Evolutionary conservation across 2,329 filamentous ascomycete species (phyloP).

Genomic region (Arachnomyces sp.): DNA sequence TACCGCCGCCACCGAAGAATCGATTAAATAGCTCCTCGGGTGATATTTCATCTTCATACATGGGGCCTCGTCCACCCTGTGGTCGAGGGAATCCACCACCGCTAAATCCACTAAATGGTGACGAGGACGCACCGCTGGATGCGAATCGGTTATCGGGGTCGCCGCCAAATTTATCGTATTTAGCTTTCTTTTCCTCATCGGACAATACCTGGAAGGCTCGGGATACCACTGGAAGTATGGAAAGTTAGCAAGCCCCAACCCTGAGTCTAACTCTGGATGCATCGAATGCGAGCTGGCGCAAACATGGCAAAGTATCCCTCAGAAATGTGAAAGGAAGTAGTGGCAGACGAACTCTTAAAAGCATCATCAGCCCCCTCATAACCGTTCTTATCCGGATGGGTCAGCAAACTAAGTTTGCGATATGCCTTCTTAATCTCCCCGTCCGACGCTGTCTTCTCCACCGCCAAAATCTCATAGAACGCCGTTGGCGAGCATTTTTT

Average conservation of each 20-base stretch:
- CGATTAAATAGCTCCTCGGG: conserved; percentile 95
- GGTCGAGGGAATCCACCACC: conserved; percentile 41
- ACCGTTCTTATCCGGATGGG: conserved; percentile 98
- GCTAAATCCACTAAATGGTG: conserved; percentile 37
- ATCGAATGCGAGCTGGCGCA: no score
- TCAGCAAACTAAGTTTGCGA: conserved; percentile 84
- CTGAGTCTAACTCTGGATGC: no score
- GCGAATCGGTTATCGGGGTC: conserved; percentile 87
- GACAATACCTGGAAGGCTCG: conserved; percentile 87
- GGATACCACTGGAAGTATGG: conserved; percentile 58
- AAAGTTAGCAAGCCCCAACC: conserved; percentile 6
- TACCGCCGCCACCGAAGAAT: conserved; percentile 74
- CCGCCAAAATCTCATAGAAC: conserved; percentile 88
- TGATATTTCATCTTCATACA: conserved; percentile 86
- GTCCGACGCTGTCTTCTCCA: conserved; percentile 62
- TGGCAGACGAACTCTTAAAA: conserved; percentile 64
- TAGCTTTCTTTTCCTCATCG: conserved; percentile 84
- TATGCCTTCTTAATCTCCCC: conserved; percentile 96
- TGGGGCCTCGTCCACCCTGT: conserved; percentile 44
- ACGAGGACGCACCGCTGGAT: conserved; percentile 34
- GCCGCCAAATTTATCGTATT: conserved; percentile 80
- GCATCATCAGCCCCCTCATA: conserved; percentile 93
- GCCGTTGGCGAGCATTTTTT: conserved; percentile 73
- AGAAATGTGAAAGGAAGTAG: neutral
- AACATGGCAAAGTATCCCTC: no score